Conservation (phyloP, 805 yeast genomes). For the Pichia occidentalis region DNA sequence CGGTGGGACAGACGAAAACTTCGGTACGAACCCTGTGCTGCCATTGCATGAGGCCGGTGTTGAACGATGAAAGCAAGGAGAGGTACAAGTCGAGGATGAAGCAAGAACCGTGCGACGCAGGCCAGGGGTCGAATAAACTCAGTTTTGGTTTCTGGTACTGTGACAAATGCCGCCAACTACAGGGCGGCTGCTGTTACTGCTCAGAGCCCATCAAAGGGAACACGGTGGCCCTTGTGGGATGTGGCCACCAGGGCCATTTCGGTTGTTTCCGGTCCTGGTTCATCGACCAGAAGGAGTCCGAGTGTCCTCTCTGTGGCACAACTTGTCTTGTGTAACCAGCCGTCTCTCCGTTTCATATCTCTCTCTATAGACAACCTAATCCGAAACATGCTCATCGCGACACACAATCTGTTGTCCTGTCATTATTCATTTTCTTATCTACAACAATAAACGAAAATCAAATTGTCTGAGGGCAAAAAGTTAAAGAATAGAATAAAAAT, state of each 20-base stretch:
- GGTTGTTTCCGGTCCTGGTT: slow-evolving; percentile 79
- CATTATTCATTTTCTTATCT: too few relatives aligned
- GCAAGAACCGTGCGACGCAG: slow-evolving; percentile 13
- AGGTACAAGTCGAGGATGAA: slow-evolving; percentile 13
- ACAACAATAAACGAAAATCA: too few relatives aligned
- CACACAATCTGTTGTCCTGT: too few relatives aligned
- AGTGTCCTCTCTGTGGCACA: slow-evolving; percentile 83
- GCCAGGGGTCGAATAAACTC: slow-evolving; percentile 27
- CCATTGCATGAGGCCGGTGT: slow-evolving; percentile 49
- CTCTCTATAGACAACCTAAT: too few relatives aligned
- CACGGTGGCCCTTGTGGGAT: slow-evolving; percentile 49
- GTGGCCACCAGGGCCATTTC: slow-evolving; percentile 87
- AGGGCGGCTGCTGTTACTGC: slow-evolving; percentile 72
- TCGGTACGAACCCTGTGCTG: slow-evolving; percentile 54
- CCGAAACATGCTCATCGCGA: too few relatives aligned
- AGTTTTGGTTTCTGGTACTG: slow-evolving; percentile 84
- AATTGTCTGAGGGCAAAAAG: too few relatives aligned
- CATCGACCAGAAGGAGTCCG: slow-evolving; percentile 50
- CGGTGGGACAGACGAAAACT: slow-evolving; percentile 32
- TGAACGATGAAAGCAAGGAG: slow-evolving; percentile 50
- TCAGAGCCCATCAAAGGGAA: slow-evolving; percentile 70
- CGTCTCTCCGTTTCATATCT: too few relatives aligned
- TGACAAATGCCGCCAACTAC: slow-evolving; percentile 54
- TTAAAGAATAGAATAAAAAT: too few relatives aligned
- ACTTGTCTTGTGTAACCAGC: background rate